A percentile compares a stretch with the other conserved stretches of the same genome.
These are phyloP conservation scores for Pulveroboletus sp. DNA, from an alignment of 1,284 basidiomycete species.

Conservation along the genomic window DNA sequence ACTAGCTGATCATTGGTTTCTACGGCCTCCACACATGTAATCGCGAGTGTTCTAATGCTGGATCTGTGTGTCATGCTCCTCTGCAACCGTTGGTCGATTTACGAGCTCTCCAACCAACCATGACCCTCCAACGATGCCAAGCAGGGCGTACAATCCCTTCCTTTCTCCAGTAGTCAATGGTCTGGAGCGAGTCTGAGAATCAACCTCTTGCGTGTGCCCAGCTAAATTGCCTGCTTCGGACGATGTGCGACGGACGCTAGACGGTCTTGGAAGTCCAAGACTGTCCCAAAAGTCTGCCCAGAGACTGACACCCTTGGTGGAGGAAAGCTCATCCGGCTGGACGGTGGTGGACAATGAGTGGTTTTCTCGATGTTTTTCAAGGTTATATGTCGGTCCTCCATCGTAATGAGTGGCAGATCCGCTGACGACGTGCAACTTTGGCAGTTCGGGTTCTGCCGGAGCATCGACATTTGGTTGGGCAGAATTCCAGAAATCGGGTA, in stretches of 20 bases:
- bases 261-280: slow-evolving; percentile 39
- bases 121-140: slow-evolving; percentile 55
- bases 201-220: slow-evolving; percentile 7
- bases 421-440: slow-evolving; percentile 74
- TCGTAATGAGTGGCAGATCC: slow-evolving; percentile 62
- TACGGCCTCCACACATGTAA: no score
- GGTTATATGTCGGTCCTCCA: slow-evolving; percentile 66
- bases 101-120: slow-evolving; percentile 50
- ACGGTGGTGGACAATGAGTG: slow-evolving; percentile 1
- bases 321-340: slow-evolving; percentile 11
- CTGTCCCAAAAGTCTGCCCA: slow-evolving; percentile 42
- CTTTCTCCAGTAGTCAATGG: slow-evolving; percentile 54
- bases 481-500: slow-evolving; percentile 75
- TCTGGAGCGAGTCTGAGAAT: slow-evolving; percentile 32
- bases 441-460: slow-evolving; percentile 37
- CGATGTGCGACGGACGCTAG: slow-evolving; percentile 21
- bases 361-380: slow-evolving; percentile 39
- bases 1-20: no score
- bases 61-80: slow-evolving; percentile 13
- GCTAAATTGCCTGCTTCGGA: slow-evolving; percentile 10
- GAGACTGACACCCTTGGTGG: slow-evolving; percentile 23
- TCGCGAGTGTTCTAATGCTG: slow-evolving; percentile 17
- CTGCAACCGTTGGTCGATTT: slow-evolving; percentile 31
- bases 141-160: slow-evolving; percentile 53
- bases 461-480: slow-evolving; percentile 40